Percentiles rank a stretch among this genome's conserved stretches.
Conservation (phyloP, 1,284 basidiomycete genomes). For the Veloporphyrellus conicus region DNA sequence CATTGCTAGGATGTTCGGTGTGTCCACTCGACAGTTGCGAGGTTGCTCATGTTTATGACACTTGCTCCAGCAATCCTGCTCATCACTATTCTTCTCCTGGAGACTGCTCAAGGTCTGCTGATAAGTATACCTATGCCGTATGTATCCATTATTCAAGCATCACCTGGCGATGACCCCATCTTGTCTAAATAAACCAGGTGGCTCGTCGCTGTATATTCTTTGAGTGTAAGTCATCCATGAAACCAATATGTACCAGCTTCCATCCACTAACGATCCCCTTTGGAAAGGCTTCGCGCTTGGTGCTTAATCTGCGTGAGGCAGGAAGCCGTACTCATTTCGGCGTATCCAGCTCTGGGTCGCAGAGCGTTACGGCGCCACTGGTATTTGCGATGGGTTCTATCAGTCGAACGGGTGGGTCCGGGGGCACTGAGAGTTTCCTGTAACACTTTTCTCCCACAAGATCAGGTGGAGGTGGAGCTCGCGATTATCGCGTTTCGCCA, state of each 20-base stretch:
- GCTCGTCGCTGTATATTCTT: neutral
- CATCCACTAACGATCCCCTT: neutral
- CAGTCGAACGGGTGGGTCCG: neutral
- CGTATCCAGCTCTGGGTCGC: neutral
- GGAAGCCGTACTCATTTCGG: neutral
- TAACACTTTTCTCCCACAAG: neutral
- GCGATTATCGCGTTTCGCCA: neutral
- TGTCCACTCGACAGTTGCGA: neutral
- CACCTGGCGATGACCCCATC: neutral
- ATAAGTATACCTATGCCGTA: neutral
- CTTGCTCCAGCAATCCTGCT: neutral
- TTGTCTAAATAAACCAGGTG: neutral
- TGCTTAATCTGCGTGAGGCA: slow-evolving; percentile 3
- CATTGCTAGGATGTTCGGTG: neutral
- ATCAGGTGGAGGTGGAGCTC: neutral
- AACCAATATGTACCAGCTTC: neutral
- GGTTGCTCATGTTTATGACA: neutral
- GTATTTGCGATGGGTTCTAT: neutral
- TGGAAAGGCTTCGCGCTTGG: slow-evolving; percentile 2
- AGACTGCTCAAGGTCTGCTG: neutral
- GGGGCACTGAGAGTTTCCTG: neutral
- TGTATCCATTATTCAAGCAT: neutral
- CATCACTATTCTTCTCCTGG: neutral
- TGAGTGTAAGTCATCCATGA: neutral
- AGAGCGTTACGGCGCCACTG: neutral